Evolutionary conservation across 208 protist genomes (phyloP).

Genomic region (Angomonas deanei): DNA sequence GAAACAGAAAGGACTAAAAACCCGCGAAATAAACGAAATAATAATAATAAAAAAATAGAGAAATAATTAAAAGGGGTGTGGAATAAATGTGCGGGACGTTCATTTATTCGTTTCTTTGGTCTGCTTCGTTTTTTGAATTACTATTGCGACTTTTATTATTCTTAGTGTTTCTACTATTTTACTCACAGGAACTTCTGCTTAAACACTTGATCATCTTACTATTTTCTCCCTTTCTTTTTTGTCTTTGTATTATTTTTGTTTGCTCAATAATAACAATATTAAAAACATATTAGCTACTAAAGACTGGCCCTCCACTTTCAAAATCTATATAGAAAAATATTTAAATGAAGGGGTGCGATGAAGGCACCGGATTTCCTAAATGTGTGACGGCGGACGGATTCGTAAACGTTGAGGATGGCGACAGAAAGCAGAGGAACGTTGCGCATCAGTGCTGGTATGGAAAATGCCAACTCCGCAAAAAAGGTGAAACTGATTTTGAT

Average conservation of each 20-base stretch:
- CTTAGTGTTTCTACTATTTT: no score
- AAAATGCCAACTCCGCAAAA: conserved; percentile 29
- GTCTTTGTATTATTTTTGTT: not conserved
- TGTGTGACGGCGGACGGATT: no score
- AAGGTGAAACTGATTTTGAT: conserved; percentile 9
- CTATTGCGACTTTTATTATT: not conserved
- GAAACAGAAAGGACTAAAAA: no score
- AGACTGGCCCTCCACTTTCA: not conserved
- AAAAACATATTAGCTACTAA: not conserved
- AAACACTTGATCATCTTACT: no score
- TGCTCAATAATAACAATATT: not conserved
- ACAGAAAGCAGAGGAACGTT: no score
- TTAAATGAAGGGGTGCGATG: not conserved
- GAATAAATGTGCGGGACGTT: no score
- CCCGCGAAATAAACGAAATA: no score
- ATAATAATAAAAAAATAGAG: no score
- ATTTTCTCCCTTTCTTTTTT: conserved; percentile 3
- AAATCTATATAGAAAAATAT: not conserved
- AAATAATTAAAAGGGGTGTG: no score
- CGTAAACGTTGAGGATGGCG: no score
- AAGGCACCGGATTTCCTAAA: not conserved
- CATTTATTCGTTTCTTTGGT: no score
- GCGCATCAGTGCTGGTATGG: conserved; percentile 55
- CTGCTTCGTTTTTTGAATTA: not conserved
- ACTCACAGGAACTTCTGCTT: no score